Evolutionary conservation across 768 basidiomycete species (phyloP).

Genomic region (Cyathus striatus): DNA sequence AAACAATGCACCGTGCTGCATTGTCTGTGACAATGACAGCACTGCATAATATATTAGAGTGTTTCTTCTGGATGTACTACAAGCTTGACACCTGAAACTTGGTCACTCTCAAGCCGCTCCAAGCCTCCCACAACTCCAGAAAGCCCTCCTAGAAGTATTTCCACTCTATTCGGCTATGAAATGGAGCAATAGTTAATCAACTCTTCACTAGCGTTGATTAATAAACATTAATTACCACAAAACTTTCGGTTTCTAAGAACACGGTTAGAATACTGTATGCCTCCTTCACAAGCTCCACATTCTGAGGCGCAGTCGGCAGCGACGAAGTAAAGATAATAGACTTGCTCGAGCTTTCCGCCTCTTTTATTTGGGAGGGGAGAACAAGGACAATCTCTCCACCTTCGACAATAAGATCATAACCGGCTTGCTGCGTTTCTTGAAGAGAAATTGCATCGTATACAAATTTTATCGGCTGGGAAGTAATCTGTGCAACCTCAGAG

Average conservation of each 20-base stretch:
- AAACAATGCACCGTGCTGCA: too few relatives aligned
- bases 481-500: constrained; percentile 1
- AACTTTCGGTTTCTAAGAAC: background rate
- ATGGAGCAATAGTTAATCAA: background rate
- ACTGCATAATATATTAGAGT: too few relatives aligned
- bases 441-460: constrained; percentile 23
- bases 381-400: constrained; percentile 25
- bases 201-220: too few relatives aligned
- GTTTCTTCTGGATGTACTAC: constrained; percentile 9
- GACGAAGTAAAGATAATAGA: background rate
- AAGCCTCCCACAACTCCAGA: constrained; percentile 6
- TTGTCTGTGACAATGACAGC: too few relatives aligned
- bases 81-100: constrained; percentile 10
- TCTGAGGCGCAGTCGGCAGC: background rate
- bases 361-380: too few relatives aligned
- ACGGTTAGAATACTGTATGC: background rate
- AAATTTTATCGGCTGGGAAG: constrained; percentile 8
- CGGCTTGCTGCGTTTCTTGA: constrained; percentile 28
- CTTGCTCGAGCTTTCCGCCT: background rate
- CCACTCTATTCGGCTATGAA: constrained; percentile 1
- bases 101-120: constrained; percentile 5
- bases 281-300: background rate
- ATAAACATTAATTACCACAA: too few relatives aligned
- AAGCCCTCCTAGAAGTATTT: constrained; percentile 6
- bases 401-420: constrained; percentile 24